Percentiles rank a stretch among this genome's conserved stretches.
phyloP scores from a whole-genome alignment of 768 basidiomycete genomes.

The Lactarius pseudohatsudake region DNA sequence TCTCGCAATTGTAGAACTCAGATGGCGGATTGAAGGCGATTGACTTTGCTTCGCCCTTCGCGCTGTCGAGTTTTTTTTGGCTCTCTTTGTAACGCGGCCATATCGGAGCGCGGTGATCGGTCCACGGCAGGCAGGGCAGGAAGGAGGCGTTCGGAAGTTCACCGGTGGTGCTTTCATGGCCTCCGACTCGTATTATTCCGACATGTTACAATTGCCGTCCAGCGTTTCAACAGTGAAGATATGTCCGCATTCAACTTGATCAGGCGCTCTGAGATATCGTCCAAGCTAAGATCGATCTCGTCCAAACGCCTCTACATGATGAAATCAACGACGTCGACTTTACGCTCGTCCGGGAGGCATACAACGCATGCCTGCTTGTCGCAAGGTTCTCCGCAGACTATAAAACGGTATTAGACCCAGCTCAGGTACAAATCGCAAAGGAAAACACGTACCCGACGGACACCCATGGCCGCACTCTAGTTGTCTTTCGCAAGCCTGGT shows the following conservation, averaged over 20 bases:
- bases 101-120: constrained; percentile 39
- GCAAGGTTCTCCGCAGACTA: constrained; percentile 44
- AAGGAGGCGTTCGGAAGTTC: constrained; percentile 35
- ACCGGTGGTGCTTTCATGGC: constrained; percentile 33
- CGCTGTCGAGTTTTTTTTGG: constrained; percentile 25
- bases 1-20: constrained; percentile 39
- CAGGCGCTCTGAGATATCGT: constrained; percentile 35
- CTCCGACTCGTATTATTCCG: constrained; percentile 35
- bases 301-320: constrained; percentile 36
- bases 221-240: constrained; percentile 43
- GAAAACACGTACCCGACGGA: constrained; percentile 36
- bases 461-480: constrained; percentile 41
- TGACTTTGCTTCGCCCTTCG: constrained; percentile 27
- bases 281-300: constrained; percentile 31
- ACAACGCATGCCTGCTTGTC: constrained; percentile 35
- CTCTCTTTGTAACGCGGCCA: constrained; percentile 40
- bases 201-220: constrained; percentile 39
- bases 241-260: constrained; percentile 40
- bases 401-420: neutral
- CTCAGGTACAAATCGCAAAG: neutral
- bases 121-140: constrained; percentile 40
- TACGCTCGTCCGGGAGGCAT: constrained; percentile 33
- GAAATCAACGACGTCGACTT: constrained; percentile 39
- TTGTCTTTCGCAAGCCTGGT: constrained; percentile 33
- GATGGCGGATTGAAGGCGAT: constrained; percentile 7